Evolutionary conservation across 2,329 filamentous ascomycete genomes (phyloP).

Genomic region (Ceratocystis cacaofunesta): DNA sequence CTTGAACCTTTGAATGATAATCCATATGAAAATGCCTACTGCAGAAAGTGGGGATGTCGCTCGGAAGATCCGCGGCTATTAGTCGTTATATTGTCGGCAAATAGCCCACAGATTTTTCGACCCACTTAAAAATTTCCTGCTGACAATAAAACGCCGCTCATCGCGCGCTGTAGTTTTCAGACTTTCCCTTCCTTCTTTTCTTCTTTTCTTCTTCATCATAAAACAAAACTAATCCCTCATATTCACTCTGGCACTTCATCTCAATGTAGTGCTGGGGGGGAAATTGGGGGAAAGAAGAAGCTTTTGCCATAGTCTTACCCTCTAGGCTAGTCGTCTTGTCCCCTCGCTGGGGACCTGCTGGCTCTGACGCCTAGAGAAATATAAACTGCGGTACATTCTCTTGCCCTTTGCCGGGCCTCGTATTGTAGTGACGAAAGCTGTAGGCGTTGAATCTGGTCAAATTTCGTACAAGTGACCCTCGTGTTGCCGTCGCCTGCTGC

Average conservation of each 20-base stretch:
- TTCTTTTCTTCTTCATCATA: conserved; percentile 24
- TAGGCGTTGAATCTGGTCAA: too few relatives aligned
- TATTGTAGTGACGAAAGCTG: neutral
- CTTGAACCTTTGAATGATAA: too few relatives aligned
- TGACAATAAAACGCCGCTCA: conserved; percentile 6
- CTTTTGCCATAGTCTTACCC: conserved; percentile 30
- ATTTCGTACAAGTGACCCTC: too few relatives aligned
- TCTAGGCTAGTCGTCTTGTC: conserved; percentile 27
- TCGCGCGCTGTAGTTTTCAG: conserved; percentile 2
- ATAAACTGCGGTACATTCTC: conserved; percentile 23
- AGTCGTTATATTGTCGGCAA: neutral
- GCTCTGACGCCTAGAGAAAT: conserved; percentile 24
- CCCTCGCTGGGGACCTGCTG: conserved; percentile 2
- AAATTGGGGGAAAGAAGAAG: conserved; percentile 52
- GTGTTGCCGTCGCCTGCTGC: too few relatives aligned
- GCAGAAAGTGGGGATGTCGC: too few relatives aligned
- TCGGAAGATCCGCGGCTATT: neutral
- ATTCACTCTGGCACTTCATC: conserved; percentile 51
- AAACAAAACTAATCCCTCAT: conserved; percentile 32
- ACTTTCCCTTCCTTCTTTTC: conserved; percentile 17
- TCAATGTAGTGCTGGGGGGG: conserved; percentile 48
- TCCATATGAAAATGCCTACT: too few relatives aligned
- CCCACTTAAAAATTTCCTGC: conserved; percentile 8
- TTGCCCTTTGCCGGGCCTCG: neutral
- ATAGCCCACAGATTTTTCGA: neutral